phyloP scores from a whole-genome alignment of 768 basidiomycete genomes.

The Mycena filopes region DNA sequence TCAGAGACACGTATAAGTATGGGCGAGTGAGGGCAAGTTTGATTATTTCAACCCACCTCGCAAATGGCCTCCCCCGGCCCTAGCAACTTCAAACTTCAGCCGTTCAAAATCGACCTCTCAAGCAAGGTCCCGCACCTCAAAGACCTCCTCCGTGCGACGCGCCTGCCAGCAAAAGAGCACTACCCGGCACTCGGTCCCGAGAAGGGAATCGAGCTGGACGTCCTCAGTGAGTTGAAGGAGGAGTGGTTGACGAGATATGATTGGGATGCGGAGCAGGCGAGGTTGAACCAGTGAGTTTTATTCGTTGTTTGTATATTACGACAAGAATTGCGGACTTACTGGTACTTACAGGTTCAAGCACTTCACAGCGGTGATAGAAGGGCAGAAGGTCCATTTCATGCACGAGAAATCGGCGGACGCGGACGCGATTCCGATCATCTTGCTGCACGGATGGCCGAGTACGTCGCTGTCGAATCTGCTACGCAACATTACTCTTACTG shows the following conservation, averaged over 20 bases:
- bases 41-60: no score
- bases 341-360: constrained; percentile 21
- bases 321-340: neutral
- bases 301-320: neutral
- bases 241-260: constrained; percentile 6
- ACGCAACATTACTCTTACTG: neutral
- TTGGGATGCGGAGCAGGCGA: constrained; percentile 8
- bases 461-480: no score
- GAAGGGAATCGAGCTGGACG: constrained; percentile 6
- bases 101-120: constrained; percentile 13
- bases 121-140: constrained; percentile 6
- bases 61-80: no score
- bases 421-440: constrained; percentile 20
- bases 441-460: constrained; percentile 25
- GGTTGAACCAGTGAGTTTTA: constrained; percentile 9
- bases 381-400: constrained; percentile 22
- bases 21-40: no score
- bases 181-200: neutral
- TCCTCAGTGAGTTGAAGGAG: neutral
- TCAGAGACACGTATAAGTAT: no score
- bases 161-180: neutral
- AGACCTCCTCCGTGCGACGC: neutral
- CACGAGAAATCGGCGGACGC: constrained; percentile 18
- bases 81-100: neutral
- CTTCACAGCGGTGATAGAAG: constrained; percentile 31